Conservation (phyloP, 768 basidiomycete genomes). For the Tulasnella sp. region DNA sequence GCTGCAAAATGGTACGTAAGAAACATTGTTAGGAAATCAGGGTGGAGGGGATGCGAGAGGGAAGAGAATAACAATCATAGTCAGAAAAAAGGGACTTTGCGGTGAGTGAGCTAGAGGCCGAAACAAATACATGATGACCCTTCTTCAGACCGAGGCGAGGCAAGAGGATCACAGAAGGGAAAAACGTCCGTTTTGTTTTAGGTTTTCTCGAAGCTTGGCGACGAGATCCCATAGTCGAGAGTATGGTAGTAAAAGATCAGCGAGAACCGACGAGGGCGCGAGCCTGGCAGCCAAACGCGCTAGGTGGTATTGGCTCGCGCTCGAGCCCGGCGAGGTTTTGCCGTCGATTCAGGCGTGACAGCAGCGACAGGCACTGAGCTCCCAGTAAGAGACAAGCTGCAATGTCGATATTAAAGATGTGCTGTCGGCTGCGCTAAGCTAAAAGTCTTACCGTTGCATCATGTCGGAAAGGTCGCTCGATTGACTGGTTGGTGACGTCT, state of each 20-base stretch:
- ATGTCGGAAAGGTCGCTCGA: constrained; percentile 74
- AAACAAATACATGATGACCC: not conserved
- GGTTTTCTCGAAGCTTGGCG: not conserved
- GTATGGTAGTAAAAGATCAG: not conserved
- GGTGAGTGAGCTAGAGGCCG: not conserved
- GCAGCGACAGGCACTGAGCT: not conserved
- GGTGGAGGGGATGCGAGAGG: not conserved
- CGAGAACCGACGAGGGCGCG: not conserved
- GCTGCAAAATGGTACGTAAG: not conserved
- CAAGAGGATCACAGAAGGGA: not conserved
- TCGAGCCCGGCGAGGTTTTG: not conserved
- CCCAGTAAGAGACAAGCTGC: not conserved
- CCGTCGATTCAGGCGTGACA: not conserved
- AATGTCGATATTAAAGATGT: not conserved
- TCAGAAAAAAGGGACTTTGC: not conserved
- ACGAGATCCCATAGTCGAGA: not conserved
- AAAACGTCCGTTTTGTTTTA: not conserved
- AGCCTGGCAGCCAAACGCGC: not conserved
- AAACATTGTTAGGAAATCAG: constrained; percentile 3
- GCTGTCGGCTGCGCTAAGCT: not conserved
- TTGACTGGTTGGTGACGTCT: constrained; percentile 40
- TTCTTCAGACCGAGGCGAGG: not conserved
- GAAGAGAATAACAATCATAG: constrained; percentile 1
- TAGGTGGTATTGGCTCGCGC: not conserved
- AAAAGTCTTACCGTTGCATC: constrained; percentile 62